phyloP scores from a whole-genome alignment of 176 grass and related monocot genomes.

The Metroxylon sagu region DNA sequence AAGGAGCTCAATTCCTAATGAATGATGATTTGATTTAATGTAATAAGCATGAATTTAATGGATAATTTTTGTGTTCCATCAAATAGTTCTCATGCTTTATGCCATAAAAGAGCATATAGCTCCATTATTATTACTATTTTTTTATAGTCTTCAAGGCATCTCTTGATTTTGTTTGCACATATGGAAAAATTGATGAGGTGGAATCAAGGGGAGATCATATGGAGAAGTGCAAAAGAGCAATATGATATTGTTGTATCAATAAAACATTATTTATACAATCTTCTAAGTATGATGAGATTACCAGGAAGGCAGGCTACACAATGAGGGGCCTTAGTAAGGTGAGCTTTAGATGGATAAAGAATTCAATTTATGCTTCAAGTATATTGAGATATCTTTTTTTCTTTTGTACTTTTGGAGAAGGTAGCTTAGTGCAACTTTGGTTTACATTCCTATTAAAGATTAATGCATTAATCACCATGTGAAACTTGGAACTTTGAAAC shows the following conservation, averaged over 20 bases:
- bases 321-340: too few relatives aligned
- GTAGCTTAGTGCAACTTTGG: too few relatives aligned
- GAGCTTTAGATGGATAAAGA: too few relatives aligned
- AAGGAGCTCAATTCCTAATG: not conserved
- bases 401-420: too few relatives aligned
- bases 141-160: not conserved
- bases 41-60: conserved; percentile 10
- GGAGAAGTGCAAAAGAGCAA: not conserved
- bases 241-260: not conserved
- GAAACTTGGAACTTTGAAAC: too few relatives aligned
- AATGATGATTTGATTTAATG: not conserved
- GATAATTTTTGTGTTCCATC: conserved; percentile 9
- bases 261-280: not conserved
- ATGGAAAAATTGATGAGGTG: conserved; percentile 12
- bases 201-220: not conserved
- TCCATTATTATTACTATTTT: not conserved
- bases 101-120: not conserved
- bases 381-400: too few relatives aligned
- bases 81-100: not conserved
- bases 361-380: too few relatives aligned
- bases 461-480: too few relatives aligned
- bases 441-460: too few relatives aligned
- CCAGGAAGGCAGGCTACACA: not conserved
- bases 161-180: conserved; percentile 2
- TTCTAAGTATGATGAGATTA: not conserved